Percentiles rank a stretch among this genome's conserved stretches.
These are phyloP conservation scores for Macadamia tetraphylla DNA, from an alignment of 164 flowering plant species.

Conservation along the genomic window DNA sequence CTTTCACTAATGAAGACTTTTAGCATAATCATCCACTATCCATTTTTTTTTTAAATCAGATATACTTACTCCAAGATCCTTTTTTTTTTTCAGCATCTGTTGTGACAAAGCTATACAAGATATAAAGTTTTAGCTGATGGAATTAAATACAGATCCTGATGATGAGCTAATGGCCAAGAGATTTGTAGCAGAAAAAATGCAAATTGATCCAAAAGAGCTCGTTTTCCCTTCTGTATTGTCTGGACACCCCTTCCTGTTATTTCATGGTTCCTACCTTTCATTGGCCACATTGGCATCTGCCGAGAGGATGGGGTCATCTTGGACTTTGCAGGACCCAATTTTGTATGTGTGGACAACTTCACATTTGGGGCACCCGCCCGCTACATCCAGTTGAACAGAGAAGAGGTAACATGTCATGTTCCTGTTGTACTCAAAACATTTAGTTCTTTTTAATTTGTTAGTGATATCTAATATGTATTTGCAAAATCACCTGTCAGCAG, in stretches of 20 bases:
- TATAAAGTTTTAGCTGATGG: constrained; percentile 29
- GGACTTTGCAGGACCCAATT: constrained; percentile 96
- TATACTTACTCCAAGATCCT: neutral
- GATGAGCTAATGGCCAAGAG: constrained; percentile 38
- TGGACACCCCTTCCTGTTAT: constrained; percentile 92
- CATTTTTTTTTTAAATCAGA: too few relatives aligned
- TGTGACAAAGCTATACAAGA: neutral
- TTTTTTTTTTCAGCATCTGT: neutral
- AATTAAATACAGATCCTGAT: constrained; percentile 31
- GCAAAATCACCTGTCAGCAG: constrained; percentile 22
- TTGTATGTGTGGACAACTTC: constrained; percentile 82
- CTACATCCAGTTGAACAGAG: constrained; percentile 64
- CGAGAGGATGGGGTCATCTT: constrained; percentile 92
- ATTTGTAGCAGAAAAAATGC: constrained; percentile 12
- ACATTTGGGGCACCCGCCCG: constrained; percentile 83
- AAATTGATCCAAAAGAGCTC: constrained; percentile 67
- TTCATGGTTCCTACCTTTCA: constrained; percentile 86
- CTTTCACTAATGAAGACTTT: neutral
- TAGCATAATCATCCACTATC: too few relatives aligned
- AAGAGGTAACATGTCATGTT: constrained; percentile 39
- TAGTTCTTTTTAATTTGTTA: neutral
- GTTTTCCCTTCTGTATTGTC: constrained; percentile 89
- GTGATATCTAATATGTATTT: constrained; percentile 2
- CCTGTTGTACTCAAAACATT: neutral
- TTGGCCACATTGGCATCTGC: constrained; percentile 90